These are phyloP conservation scores for Ophiostoma sp. DNA, from an alignment of 2,329 filamentous ascomycete species.

Conservation along the genomic window DNA sequence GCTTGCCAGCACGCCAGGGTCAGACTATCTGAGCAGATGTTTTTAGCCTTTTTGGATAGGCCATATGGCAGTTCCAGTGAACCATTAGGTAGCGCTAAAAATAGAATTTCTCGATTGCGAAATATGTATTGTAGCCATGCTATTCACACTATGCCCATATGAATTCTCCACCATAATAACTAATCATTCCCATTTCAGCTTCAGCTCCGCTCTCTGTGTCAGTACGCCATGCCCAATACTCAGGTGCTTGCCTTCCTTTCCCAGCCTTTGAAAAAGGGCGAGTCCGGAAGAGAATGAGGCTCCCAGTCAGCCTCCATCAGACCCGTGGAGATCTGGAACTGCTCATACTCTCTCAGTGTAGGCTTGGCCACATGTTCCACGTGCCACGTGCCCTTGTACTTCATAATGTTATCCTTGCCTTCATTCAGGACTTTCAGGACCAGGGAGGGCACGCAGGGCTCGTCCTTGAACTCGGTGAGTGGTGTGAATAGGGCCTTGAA, in stretches of 20 bases:
- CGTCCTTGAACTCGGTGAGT: constrained; percentile 60
- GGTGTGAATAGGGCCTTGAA: constrained; percentile 84
- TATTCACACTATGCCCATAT: not conserved
- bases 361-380: constrained; percentile 68
- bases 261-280: constrained; percentile 73
- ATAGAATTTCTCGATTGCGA: not conserved
- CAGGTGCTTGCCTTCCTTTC: constrained; percentile 32
- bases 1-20: not conserved
- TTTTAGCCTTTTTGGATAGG: constrained; percentile 12
- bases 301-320: constrained; percentile 51
- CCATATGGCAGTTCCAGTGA: not conserved
- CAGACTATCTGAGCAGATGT: not conserved
- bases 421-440: constrained; percentile 63
- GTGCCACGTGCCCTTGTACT: constrained; percentile 79
- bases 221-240: not conserved
- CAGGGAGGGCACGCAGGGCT: constrained; percentile 66
- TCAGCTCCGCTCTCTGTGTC: not conserved
- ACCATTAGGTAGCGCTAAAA: not conserved
- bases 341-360: constrained; percentile 55
- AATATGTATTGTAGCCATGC: not conserved
- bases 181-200: not conserved
- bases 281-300: constrained; percentile 63
- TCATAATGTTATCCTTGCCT: constrained; percentile 36
- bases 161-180: no score
- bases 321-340: constrained; percentile 54